Conservation (phyloP, 73 alveolate genomes). For the Paramecium primaurelia region DNA sequence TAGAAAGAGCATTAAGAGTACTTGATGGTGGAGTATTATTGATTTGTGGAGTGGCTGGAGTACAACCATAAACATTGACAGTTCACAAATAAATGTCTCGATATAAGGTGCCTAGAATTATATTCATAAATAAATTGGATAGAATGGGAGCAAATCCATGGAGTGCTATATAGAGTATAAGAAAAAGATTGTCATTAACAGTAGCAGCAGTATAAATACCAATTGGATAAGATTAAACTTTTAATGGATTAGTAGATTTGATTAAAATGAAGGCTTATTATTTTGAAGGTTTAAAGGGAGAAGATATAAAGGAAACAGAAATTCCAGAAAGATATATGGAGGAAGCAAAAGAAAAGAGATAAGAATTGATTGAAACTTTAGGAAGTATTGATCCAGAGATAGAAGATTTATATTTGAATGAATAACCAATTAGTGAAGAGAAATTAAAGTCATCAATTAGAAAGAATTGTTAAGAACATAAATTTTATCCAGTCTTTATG, state of each 20-base stretch:
- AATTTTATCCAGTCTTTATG: slow-evolving; percentile 90
- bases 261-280: slow-evolving; percentile 74
- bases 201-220: slow-evolving; percentile 78
- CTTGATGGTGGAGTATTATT: slow-evolving; percentile 93
- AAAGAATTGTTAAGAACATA: slow-evolving; percentile 70
- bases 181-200: slow-evolving; percentile 77
- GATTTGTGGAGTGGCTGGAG: slow-evolving; percentile 95
- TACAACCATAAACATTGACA: slow-evolving; percentile 93
- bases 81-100: slow-evolving; percentile 95
- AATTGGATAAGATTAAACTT: slow-evolving; percentile 81
- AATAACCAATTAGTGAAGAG: slow-evolving; percentile 70
- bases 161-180: slow-evolving; percentile 61
- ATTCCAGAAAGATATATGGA: slow-evolving; percentile 75
- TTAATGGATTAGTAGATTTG: slow-evolving; percentile 81
- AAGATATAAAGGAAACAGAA: slow-evolving; percentile 57
- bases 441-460: slow-evolving; percentile 71
- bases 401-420: slow-evolving; percentile 73
- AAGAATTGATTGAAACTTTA: slow-evolving; percentile 68
- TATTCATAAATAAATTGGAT: slow-evolving; percentile 94
- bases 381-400: slow-evolving; percentile 79
- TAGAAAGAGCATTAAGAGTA: slow-evolving; percentile 97
- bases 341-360: slow-evolving; percentile 70
- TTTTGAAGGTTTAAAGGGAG: slow-evolving; percentile 86
- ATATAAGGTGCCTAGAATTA: slow-evolving; percentile 87
- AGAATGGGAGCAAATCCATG: slow-evolving; percentile 96